Evolutionary conservation across 352 stramenopile species (phyloP).

Genomic region (Phytophthora palmivora): DNA sequence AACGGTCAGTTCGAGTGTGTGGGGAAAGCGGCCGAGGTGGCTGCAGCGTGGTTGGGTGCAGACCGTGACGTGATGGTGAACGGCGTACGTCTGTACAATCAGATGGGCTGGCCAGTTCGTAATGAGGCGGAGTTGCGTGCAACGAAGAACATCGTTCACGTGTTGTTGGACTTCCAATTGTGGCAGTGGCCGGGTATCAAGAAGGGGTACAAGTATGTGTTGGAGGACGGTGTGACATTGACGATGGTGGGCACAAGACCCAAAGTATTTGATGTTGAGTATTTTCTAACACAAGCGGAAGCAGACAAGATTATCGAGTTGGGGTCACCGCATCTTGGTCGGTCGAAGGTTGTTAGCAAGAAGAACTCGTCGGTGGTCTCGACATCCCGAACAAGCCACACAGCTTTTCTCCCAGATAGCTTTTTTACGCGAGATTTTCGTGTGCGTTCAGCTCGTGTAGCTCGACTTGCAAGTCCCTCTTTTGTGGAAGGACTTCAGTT

Average conservation of each 20-base stretch:
- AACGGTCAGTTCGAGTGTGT: conserved; percentile 79
- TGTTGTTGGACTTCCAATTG: conserved; percentile 85
- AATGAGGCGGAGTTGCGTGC: conserved; percentile 53
- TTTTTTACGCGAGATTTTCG: conserved; percentile 80
- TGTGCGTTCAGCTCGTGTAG: conserved; percentile 57
- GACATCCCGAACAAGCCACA: conserved; percentile 76
- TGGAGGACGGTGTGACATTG: conserved; percentile 76
- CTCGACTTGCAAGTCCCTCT: conserved; percentile 65
- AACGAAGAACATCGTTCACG: conserved; percentile 70
- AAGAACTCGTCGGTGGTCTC: conserved; percentile 70
- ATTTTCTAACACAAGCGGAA: conserved; percentile 65
- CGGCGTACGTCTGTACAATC: conserved; percentile 76
- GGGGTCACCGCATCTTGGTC: conserved; percentile 51
- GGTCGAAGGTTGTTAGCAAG: conserved; percentile 69
- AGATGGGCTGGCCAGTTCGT: conserved; percentile 69
- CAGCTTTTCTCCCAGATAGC: conserved; percentile 68
- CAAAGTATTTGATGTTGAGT: conserved; percentile 79
- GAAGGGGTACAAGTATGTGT: conserved; percentile 73
- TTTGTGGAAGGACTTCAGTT: conserved; percentile 77
- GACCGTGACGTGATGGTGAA: conserved; percentile 73
- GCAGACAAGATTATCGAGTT: conserved; percentile 63
- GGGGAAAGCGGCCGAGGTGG: conserved; percentile 45
- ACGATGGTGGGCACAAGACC: conserved; percentile 66
- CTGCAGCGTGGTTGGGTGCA: conserved; percentile 66
- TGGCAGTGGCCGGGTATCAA: conserved; percentile 88